Base-by-base conservation (phyloP, 208 protist genomes). In the Acanthamoeba castellanii region DNA sequence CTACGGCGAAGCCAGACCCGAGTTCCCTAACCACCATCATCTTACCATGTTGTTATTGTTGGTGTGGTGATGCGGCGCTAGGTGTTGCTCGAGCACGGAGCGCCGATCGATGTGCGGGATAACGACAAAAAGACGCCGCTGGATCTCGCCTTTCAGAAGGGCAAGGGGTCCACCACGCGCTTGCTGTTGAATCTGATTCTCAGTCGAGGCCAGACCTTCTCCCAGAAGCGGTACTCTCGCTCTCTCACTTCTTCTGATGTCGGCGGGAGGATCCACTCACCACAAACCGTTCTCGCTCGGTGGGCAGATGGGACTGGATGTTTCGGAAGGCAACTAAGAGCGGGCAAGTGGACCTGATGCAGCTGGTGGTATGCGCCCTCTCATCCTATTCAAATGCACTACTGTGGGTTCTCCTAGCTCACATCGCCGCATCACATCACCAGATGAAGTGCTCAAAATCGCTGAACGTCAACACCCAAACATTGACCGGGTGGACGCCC, bases 101-200 rank as follows among this genome's bases (percentile, higher is more conserved):
- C 57, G 37, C 50, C 50, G 27, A 66, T 90, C 30, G 52, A 68
- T n/a, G 82, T 68, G 50, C 27, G 57, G 22, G 82, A 90, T 16
- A 90, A 66, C 37, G 82, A 59, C 7, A 68, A 68, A 30, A 90
- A 64, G 57, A 90, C 82, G 30, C 55, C 82, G 0, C 32, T 90
- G 82, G 82, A 90, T 22, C 22, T 59, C 30, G 82, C 82, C n/a
- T 90, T 90, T 37, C 55, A 90, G 25, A 90, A 90, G 82, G 82
- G 82, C 18, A 30, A 34, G 30, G 32, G 55, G 13, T 70, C 55
- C 5, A 90, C 82, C 30, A 68, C 66, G 11, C 27, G 37, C 32
- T 22, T 90, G 27, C 82, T 90, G 32, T 18, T 81, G 72, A 81
- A 81, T 27, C 72, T 42, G 37, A 34, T 81, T 27, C 72, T 81